These are phyloP conservation scores for Phytophthora brassicae DNA, from an alignment of 352 stramenopile species.

Conservation along the genomic window DNA sequence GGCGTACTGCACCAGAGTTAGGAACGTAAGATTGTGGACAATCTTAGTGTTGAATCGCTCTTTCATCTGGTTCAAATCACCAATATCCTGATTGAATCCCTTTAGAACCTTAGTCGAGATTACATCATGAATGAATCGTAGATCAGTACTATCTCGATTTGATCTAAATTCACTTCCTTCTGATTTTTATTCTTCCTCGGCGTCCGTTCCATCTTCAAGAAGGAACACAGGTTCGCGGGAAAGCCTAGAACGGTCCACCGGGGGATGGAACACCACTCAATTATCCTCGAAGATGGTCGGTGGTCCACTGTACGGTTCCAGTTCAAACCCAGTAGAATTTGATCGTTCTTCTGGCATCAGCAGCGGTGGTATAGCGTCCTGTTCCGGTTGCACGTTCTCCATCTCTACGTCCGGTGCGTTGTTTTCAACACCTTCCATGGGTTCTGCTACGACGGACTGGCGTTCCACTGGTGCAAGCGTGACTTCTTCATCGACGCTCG, in stretches of 20 bases:
- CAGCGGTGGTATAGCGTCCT: too few relatives aligned
- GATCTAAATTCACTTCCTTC: conserved; percentile 23
- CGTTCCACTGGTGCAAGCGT: too few relatives aligned
- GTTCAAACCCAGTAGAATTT: neutral
- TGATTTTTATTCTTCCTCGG: neutral
- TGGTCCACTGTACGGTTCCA: neutral
- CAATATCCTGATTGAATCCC: too few relatives aligned
- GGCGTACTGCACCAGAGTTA: too few relatives aligned
- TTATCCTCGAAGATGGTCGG: neutral
- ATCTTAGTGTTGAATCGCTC: too few relatives aligned
- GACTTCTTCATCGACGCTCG: neutral
- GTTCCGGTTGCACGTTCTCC: neutral
- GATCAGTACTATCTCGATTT: too few relatives aligned
- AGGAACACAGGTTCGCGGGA: neutral
- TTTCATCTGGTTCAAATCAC: too few relatives aligned
- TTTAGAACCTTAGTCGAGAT: too few relatives aligned
- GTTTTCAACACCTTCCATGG: neutral
- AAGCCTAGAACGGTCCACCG: neutral
- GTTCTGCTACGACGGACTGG: neutral
- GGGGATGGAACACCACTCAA: neutral
- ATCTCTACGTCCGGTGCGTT: neutral
- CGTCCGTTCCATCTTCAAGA: neutral
- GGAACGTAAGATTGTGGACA: too few relatives aligned
- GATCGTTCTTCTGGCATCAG: neutral
- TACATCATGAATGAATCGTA: too few relatives aligned